Conservation (phyloP, 768 basidiomycete species). For the Lactarius evosmus region DNA sequence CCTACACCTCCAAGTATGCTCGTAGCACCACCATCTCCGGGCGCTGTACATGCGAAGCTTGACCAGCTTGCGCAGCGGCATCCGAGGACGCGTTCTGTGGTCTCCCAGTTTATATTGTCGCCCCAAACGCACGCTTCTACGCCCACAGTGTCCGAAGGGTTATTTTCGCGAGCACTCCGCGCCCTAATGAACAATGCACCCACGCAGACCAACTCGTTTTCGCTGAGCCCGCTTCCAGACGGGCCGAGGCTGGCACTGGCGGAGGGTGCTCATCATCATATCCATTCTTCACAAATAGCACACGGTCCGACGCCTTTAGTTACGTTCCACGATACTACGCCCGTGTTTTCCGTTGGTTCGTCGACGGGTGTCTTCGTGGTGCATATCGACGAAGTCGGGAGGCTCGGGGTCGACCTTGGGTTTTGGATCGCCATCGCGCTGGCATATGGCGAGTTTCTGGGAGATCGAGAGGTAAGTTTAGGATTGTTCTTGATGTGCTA, state of each 20-base stretch:
- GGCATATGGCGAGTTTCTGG: conserved; percentile 74
- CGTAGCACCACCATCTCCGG: conserved; percentile 33
- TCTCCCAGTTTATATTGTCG: conserved; percentile 36
- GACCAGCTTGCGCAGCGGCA: conserved; percentile 27
- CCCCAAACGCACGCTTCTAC: conserved; percentile 32
- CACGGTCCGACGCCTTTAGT: conserved; percentile 47
- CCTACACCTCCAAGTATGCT: conserved; percentile 33
- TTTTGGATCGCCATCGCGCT: conserved; percentile 77
- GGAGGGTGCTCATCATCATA: conserved; percentile 3
- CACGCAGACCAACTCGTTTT: conserved; percentile 24
- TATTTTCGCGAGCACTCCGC: conserved; percentile 34
- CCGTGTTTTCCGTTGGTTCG: conserved; percentile 55
- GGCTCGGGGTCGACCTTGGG: conserved; percentile 66
- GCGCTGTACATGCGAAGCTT: conserved; percentile 34
- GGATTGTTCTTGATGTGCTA: not conserved
- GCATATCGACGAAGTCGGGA: conserved; percentile 50
- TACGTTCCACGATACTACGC: conserved; percentile 70
- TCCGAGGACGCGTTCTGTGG: conserved; percentile 11
- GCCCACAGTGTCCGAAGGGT: conserved; percentile 26
- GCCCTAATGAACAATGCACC: conserved; percentile 27
- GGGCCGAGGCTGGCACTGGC: not conserved
- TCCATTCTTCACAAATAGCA: conserved; percentile 17
- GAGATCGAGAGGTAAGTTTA: conserved; percentile 66
- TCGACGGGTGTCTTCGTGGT: conserved; percentile 63
- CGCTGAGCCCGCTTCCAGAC: conserved; percentile 24